Percentiles rank a stretch among this genome's conserved stretches.
phyloP scores from a whole-genome alignment of 495 filamentous ascomycete genomes.

The Coniosporium apollinis region DNA sequence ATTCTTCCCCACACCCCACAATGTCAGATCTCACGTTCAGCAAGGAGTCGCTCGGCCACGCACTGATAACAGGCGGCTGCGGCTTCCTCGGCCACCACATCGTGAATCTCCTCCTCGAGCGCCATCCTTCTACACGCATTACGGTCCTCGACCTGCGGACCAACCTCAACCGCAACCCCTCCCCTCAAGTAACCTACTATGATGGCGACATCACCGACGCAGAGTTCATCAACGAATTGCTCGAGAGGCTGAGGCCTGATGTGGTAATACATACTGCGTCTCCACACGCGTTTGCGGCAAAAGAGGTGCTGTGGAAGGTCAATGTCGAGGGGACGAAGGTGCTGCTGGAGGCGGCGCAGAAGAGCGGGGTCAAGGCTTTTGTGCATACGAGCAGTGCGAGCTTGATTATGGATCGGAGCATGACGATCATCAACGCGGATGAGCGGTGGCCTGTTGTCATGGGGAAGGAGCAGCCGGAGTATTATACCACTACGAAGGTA shows the following conservation, averaged over 20 bases:
- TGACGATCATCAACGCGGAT: constrained; percentile 74
- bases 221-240: constrained; percentile 43
- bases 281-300: constrained; percentile 11
- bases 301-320: constrained; percentile 61
- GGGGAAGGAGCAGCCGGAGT: constrained; percentile 56
- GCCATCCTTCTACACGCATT: constrained; percentile 37
- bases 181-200: constrained; percentile 58
- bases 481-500: constrained; percentile 50
- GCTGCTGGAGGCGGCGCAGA: constrained; percentile 57
- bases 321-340: constrained; percentile 82
- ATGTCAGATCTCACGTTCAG: too few relatives aligned
- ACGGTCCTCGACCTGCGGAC: constrained; percentile 80
- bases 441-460: constrained; percentile 72
- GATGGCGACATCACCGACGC: constrained; percentile 75
- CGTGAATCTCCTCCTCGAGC: constrained; percentile 28
- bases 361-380: constrained; percentile 70
- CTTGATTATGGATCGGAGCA: constrained; percentile 65
- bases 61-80: constrained; percentile 35
- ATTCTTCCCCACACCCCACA: too few relatives aligned
- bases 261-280: constrained; percentile 87
- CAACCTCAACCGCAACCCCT: constrained; percentile 43
- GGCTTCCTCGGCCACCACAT: constrained; percentile 39
- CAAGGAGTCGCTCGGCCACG: constrained; percentile 25
- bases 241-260: constrained; percentile 58
- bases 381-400: constrained; percentile 90